Base-by-base conservation (phyloP, 495 filamentous ascomycete species). In the Cenococcum geophilum region DNA sequence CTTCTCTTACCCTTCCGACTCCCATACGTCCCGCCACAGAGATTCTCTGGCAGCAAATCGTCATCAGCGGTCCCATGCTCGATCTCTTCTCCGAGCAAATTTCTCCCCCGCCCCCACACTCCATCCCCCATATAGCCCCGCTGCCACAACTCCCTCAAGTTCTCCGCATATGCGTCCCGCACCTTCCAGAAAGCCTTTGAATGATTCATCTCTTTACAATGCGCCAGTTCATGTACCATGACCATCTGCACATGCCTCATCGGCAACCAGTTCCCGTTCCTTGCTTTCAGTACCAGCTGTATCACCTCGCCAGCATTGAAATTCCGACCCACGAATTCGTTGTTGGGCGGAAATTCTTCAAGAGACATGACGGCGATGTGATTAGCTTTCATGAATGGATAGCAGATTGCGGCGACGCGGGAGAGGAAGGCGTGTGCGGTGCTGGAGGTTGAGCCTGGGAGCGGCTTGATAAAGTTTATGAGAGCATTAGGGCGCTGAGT, bases 171-270 rank as follows among this genome's bases (percentile, higher is more conserved):
- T 54, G 73, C 67, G 68, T 90, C 86, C 34, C 87, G 72, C 16
- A 89, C 84, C 22, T 78, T 79, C 89, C 89, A 92, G 70, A 91
- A 92, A 3, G 77, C 80, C 49, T 77, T 74, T 1, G 79, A 83
- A 62, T 92, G 89, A 67, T 92, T 91, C 89, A 92, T 92, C 65
- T 92, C 83, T 71, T 88, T 83, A 74, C 84, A 86, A 67, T 92
- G 89, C 18, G 89, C 89, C 18, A 92, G 74, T 63, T 79, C 75
- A 66, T 89, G 87, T 82, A 89, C 87, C 87, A 92, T 91, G 35
- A 91, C 87, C 83, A 91, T 89, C 75, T 89, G 85, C 16, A 92
- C 87, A 59, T 85, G 85, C 51, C 80, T 74, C 68, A 91, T 89
- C 1, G 86, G 83, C 32, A 92, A 74, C 89, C 89, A 92, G 56